Evolutionary conservation across 2,329 filamentous ascomycete genomes (phyloP), one percentile per base, ranked within the genome.

Genomic region (Botrytis aclada): DNA sequence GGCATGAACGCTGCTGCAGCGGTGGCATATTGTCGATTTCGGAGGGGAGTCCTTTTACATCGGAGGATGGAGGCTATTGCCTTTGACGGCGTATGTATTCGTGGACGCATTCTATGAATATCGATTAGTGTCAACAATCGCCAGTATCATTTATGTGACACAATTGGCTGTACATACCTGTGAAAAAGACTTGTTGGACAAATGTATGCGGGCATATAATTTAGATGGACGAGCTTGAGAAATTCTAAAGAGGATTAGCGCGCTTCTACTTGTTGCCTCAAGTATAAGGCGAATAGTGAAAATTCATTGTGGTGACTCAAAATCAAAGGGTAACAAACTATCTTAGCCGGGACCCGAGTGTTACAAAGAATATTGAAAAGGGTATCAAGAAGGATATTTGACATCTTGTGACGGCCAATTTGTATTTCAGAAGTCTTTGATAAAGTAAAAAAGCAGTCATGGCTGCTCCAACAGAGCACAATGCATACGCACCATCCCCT

Each of bases 31-130:
- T 83, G 80, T 82, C 82, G 81, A 81, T 83, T 61, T 67, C 71
- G 75, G 73, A 80, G 76, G 79, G 82, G 79, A 16, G 67, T 41
- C 80, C 79, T 77, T 81, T 80, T 79, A 78, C 80, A 78, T 79
- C 82, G 75, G 12, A 79, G 73, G 56, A 80, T 78, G 29, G 78
- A 80, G 69, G 76, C 72, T 70, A 81, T 71, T 69, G 77, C 75
- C 74, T 73, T 79, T 70, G 79, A 81, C 69, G 76, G 77, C 75
- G 77, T 75, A 61, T 79, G 77, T 78, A 79, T 80, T 80, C 87
- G 84, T 61, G 87, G 86, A 75, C 86, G 85, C 88, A 89, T 89
- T 80, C 80, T 81, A 71, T 45, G 32, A 47, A 22, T 47, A 10
- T 41, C 16, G 10, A 29, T 63, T 54, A 70, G 67, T n/a, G 43